Evolutionary conservation across 371 early-diverging fungal genomes (phyloP).

Genomic region (Mortierella sp.): DNA sequence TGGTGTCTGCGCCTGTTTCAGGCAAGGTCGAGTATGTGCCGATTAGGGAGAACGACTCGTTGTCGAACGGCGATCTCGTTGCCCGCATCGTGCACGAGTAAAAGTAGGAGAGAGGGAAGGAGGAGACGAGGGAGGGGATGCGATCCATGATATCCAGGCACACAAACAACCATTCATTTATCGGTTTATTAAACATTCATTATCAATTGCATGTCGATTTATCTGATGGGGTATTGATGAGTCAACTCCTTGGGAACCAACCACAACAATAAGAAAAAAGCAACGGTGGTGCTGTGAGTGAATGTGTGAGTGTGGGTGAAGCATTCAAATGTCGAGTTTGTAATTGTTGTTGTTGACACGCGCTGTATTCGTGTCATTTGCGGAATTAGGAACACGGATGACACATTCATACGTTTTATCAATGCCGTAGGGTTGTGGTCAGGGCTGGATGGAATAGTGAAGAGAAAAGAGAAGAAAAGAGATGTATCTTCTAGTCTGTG

Average conservation of each 20-base stretch:
- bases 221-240: too few species aligned
- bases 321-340: too few species aligned
- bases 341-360: not conserved
- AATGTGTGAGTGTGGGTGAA: too few species aligned
- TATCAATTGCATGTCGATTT: too few species aligned
- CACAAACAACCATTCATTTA: too few species aligned
- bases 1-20: constrained; percentile 86
- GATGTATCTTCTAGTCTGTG: too few species aligned
- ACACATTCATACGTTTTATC: not conserved
- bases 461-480: not conserved
- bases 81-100: constrained; percentile 71
- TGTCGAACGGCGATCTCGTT: constrained; percentile 87
- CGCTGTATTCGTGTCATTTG: not conserved
- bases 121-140: not conserved
- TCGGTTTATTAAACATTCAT: not conserved
- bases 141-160: too few species aligned
- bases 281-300: too few species aligned
- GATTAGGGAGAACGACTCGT: constrained; percentile 81
- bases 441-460: not conserved
- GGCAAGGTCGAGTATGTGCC: constrained; percentile 83
- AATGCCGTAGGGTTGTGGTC: not conserved
- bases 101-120: not conserved
- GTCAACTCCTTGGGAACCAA: too few species aligned
- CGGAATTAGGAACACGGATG: not conserved
- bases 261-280: too few species aligned